These are phyloP conservation scores for Scorias spongiosa DNA, from an alignment of 2,329 filamentous ascomycete genomes.

Conservation along the genomic window DNA sequence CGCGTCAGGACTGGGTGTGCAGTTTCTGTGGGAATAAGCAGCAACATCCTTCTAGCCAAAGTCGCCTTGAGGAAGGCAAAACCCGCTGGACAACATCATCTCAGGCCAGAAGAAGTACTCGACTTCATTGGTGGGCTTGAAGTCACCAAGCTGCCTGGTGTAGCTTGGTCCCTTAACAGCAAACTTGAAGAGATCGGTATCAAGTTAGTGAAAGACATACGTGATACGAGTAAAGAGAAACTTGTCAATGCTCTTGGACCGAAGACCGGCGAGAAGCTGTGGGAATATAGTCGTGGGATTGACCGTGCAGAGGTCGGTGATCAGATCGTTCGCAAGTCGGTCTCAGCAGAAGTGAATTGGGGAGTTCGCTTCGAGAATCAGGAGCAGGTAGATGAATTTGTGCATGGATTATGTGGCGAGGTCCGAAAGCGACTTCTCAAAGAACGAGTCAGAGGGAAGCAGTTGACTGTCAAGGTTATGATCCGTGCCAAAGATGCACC, in stretches of 20 bases:
- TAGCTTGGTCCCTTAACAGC: conserved; percentile 76
- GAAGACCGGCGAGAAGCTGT: conserved; percentile 82
- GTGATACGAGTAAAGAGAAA: conserved; percentile 59
- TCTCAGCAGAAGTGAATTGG: conserved; percentile 97
- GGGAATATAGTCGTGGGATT: conserved; percentile 79
- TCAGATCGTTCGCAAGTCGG: conserved; percentile 74
- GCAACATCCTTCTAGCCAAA: conserved; percentile 81
- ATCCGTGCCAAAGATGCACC: conserved; percentile 72
- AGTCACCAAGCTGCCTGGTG: conserved; percentile 72
- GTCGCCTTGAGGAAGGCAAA: conserved; percentile 83
- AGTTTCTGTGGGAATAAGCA: conserved; percentile 84
- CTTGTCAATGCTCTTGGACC: conserved; percentile 63
- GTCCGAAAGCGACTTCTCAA: conserved; percentile 65
- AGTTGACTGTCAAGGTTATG: conserved; percentile 93
- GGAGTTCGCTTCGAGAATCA: conserved; percentile 89
- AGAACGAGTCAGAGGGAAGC: conserved; percentile 72
- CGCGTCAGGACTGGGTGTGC: conserved; percentile 64
- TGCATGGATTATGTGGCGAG: conserved; percentile 71
- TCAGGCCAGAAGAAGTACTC: conserved; percentile 66
- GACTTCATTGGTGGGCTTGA: conserved; percentile 62
- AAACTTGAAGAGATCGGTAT: conserved; percentile 81
- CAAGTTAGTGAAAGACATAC: conserved; percentile 68
- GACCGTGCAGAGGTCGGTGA: conserved; percentile 76
- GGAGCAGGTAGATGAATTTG: conserved; percentile 84
- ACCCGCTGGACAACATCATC: conserved; percentile 79